Conservation (phyloP, 2,329 filamentous ascomycete species). For the Endothia cerciana region DNA sequence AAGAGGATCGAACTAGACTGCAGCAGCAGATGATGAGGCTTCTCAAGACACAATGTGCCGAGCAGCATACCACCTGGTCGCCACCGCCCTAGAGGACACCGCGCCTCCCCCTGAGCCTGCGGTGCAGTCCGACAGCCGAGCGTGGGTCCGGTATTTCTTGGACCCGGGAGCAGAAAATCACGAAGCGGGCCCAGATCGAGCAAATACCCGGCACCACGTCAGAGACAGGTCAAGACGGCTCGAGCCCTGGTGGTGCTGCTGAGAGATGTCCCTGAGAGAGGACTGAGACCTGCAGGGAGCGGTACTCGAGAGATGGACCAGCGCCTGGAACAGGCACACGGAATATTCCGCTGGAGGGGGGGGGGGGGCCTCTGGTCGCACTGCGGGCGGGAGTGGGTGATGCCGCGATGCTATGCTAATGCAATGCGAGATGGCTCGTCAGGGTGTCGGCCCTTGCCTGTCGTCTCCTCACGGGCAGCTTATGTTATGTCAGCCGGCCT, state of each 20-base stretch:
- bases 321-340: not conserved
- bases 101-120: too few relatives aligned
- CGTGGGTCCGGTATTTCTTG: too few relatives aligned
- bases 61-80: not conserved
- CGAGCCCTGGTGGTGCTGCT: not conserved
- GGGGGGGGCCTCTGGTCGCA: not conserved
- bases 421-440: not conserved
- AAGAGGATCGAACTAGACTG: not conserved
- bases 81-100: not conserved
- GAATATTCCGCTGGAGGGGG: not conserved
- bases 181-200: not conserved
- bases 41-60: constrained; percentile 6
- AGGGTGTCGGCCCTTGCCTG: too few relatives aligned
- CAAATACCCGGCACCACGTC: not conserved
- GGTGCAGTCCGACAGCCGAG: too few relatives aligned
- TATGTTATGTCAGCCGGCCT: not conserved
- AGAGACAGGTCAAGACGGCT: not conserved
- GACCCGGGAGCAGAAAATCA: not conserved
- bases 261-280: not conserved
- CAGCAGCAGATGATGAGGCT: constrained; percentile 1
- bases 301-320: not conserved
- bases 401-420: constrained; percentile 1
- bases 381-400: not conserved
- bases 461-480: not conserved
- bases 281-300: not conserved